Conservation (phyloP, 306 rosid genomes). For the Fragaria nilgerrensis region DNA sequence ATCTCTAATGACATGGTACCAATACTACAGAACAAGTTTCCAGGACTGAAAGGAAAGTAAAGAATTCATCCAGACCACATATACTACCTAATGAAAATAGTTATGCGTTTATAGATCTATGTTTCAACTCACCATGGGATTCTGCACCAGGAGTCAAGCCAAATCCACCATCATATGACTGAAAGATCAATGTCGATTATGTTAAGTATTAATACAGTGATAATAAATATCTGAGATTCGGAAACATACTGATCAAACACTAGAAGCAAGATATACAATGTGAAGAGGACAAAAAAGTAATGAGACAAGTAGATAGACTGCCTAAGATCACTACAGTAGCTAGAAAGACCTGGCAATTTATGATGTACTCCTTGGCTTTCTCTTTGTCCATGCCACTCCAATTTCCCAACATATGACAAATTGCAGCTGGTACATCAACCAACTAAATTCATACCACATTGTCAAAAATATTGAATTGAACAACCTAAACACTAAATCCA, state of each 20-base stretch:
- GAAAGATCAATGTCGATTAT: constrained; percentile 28
- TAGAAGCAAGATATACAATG: constrained; percentile 2
- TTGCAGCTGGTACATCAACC: constrained; percentile 62
- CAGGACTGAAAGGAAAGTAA: background rate
- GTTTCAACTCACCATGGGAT: constrained; percentile 85
- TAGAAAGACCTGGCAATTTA: constrained; percentile 77
- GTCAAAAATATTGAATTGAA: constrained; percentile 11
- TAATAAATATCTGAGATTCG: background rate
- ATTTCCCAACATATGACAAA: constrained; percentile 71
- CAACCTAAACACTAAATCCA: constrained; percentile 6
- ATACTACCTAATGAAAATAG: background rate
- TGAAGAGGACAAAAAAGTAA: background rate
- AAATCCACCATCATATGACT: constrained; percentile 98
- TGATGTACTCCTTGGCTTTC: constrained; percentile 75
- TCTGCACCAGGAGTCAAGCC: constrained; percentile 93
- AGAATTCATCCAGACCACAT: background rate
- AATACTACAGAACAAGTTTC: background rate
- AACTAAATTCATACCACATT: constrained; percentile 28
- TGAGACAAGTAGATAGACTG: background rate
- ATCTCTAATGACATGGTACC: background rate
- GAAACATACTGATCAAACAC: constrained; percentile 10
- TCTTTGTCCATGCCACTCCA: constrained; percentile 98
- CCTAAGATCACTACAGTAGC: constrained; percentile 14
- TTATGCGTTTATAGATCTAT: constrained; percentile 7
- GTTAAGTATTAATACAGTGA: background rate